phyloP scores from a whole-genome alignment of 768 basidiomycete genomes.

The Tulasnella calospora region DNA sequence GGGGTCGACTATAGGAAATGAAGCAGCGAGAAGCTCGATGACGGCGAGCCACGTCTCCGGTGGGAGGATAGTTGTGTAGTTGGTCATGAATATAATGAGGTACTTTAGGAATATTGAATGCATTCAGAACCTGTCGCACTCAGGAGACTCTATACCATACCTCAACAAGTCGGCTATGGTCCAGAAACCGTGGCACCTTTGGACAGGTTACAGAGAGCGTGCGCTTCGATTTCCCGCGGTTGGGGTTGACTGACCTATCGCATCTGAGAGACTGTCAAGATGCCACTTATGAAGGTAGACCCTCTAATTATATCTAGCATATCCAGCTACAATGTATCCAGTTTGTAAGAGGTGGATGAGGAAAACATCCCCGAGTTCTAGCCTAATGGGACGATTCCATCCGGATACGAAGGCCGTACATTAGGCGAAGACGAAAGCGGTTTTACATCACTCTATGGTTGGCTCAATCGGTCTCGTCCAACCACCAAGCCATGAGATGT shows the following conservation, averaged over 20 bases:
- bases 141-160: neutral
- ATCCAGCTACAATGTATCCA: too few species aligned
- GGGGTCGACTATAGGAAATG: neutral
- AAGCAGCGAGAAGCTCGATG: neutral
- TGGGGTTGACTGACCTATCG: neutral
- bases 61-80: neutral
- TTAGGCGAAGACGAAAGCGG: too few species aligned
- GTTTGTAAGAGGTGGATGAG: too few species aligned
- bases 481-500: neutral
- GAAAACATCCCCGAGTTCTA: too few species aligned
- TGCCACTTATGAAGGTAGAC: neutral
- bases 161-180: neutral
- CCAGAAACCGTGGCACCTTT: neutral
- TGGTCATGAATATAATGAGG: neutral
- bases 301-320: too few species aligned
- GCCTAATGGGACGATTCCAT: too few species aligned
- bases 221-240: neutral
- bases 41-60: neutral
- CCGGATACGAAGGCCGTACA: too few species aligned
- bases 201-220: neutral
- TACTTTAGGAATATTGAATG: neutral
- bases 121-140: neutral
- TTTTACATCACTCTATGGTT: neutral
- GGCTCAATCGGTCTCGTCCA: neutral
- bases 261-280: neutral